A percentile compares a stretch with the other conserved stretches of the same genome.
Conservation (phyloP, 148 eudicot genomes). For the Amaranthus hypochondriacus region DNA sequence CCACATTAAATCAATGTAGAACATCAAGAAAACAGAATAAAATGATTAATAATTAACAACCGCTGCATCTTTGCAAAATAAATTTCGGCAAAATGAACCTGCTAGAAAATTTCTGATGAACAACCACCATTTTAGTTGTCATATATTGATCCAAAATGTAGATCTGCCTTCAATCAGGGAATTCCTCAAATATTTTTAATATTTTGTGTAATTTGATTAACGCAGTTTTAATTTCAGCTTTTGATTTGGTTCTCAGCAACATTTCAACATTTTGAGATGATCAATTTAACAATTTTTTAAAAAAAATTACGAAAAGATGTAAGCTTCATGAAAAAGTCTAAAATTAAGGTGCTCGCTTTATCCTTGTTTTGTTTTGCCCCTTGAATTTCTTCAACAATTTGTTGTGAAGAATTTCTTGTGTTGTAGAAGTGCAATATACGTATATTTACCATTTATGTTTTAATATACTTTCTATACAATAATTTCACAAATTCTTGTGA, state of each 20-base stretch:
- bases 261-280: background rate
- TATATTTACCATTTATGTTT: too few relatives aligned
- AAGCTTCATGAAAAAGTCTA: too few relatives aligned
- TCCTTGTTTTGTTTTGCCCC: too few relatives aligned
- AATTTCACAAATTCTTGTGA: too few relatives aligned
- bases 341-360: too few relatives aligned
- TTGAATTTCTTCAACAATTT: too few relatives aligned
- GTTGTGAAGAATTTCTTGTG: too few relatives aligned
- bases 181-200: background rate
- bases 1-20: background rate
- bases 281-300: background rate
- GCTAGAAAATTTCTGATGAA: background rate
- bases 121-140: background rate
- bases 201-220: background rate
- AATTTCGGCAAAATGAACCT: background rate
- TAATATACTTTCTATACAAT: too few relatives aligned
- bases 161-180: background rate
- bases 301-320: too few relatives aligned
- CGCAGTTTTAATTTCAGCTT: background rate
- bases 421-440: too few relatives aligned
- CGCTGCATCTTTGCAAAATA: background rate
- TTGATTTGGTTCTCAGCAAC: constrained; percentile 1
- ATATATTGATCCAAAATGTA: background rate
- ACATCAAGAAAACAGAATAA: background rate
- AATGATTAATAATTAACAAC: background rate